phyloP scores from a whole-genome alignment of 208 protist species.

The Novymonas esmeraldas region DNA sequence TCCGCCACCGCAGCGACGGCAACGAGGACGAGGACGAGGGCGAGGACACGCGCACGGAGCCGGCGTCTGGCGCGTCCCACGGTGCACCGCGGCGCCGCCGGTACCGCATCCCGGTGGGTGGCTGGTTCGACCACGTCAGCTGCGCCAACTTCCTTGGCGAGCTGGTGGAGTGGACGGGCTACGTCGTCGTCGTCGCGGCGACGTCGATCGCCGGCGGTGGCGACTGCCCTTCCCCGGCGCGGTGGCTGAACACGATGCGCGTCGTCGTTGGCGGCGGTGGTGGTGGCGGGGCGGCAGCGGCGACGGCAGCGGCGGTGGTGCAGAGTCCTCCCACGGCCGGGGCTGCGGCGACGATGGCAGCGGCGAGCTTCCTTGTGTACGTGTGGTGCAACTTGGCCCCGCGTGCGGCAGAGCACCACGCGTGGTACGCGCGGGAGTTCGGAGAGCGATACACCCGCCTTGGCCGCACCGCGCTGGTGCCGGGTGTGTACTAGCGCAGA shows the following conservation, averaged over 20 bases:
- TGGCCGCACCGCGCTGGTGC: constrained; percentile 42
- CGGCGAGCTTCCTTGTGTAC: constrained; percentile 71
- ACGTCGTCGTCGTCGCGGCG: constrained; percentile 50
- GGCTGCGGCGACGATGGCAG: constrained; percentile 42
- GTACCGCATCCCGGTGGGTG: constrained; percentile 65
- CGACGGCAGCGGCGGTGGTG: neutral
- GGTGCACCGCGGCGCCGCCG: neutral
- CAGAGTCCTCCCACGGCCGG: neutral
- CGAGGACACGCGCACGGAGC: neutral
- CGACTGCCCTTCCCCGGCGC: neutral
- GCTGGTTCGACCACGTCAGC: constrained; percentile 70
- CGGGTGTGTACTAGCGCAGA: constrained; percentile 32
- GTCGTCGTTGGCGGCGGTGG: no score
- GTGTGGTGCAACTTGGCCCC: constrained; percentile 71
- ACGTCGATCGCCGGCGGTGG: constrained; percentile 20
- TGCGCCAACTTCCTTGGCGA: constrained; percentile 86
- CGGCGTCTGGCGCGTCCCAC: neutral
- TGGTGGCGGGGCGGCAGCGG: no score
- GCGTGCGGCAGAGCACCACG: constrained; percentile 64
- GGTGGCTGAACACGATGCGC: no score
- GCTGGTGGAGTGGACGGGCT: constrained; percentile 77
- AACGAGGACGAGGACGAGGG: neutral
- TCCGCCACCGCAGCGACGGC: constrained; percentile 18
- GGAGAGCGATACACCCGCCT: constrained; percentile 51
- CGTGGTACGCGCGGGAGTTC: constrained; percentile 70